Evolutionary conservation across 768 basidiomycete genomes (phyloP), one percentile per base, ranked within the genome.

Genomic region (Mycena epipterygia): DNA sequence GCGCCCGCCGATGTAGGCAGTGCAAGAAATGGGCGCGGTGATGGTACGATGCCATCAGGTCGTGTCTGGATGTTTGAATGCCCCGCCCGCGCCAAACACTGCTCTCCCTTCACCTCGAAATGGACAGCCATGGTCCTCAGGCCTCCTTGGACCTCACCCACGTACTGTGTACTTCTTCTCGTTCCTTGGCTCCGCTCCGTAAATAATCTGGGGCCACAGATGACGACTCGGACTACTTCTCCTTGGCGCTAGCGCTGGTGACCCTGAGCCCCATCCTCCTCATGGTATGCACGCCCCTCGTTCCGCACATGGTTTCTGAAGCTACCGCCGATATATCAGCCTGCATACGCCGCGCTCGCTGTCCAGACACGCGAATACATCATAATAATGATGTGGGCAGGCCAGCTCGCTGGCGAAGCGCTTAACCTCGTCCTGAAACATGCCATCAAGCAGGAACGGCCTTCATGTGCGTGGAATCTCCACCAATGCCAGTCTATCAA

Each of bases 371-470:
- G 95, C 32, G 95, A 96, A 79, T 87, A 92, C 58, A 81, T 91
- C n/a, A 87, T 96, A 77, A 86, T 95, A 70, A 85, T 90, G 49
- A 95, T 95, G 94, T 94, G 94, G 92, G 85, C 86, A 0, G 95
- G 95, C 35, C 95, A 96, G 77, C 77, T 94, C 62, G 81, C 85
- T 5, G 91, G 91, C 37, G 95, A 95, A 77, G 88, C 78, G 3
- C 78, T 93, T 67, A 96, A 95, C 74, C 89, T 86, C 77, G 76
- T 89, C 32, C 75, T 95, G 27, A 96, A 96, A 78, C 89, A 84
- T 53, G 67, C 84, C 42, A 80, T 95, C 42, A 92, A 90, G 76
- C 85, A 94, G 75, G 89, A 89, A 27, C 86, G 95, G 51, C 95
- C 95, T 0, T 80, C 82, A 68, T 81, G 94, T 93, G 70, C 68